Evolutionary conservation across 2,329 filamentous ascomycete species (phyloP).

Genomic region (Fusarium tanahbumbuense): DNA sequence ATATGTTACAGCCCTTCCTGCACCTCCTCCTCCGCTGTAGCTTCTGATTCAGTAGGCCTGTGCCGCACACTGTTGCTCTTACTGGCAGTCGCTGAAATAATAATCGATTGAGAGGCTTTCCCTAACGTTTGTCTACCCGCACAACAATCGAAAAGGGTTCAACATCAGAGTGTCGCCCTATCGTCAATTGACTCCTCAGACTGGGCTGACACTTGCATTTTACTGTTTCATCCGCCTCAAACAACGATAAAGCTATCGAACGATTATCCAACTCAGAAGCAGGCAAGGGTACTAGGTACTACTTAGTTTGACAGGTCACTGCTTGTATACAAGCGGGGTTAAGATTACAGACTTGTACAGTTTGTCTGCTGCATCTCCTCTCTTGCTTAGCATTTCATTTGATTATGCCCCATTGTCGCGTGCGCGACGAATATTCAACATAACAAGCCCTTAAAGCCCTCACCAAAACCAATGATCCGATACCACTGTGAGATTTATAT

Average conservation of each 20-base stretch:
- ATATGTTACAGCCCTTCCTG: background rate
- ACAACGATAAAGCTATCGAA: background rate
- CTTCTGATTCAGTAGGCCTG: background rate
- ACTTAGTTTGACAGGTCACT: background rate
- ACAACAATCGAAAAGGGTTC: background rate
- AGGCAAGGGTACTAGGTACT: background rate
- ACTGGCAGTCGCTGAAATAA: background rate
- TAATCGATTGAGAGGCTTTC: background rate
- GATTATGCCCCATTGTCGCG: background rate
- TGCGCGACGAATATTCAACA: background rate
- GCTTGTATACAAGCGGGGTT: background rate
- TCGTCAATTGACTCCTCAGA: slow-evolving; percentile 5
- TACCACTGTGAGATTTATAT: background rate
- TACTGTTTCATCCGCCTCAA: background rate
- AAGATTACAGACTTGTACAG: background rate
- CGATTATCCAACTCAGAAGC: background rate
- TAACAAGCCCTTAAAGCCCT: background rate
- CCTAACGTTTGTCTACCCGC: background rate
- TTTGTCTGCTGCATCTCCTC: background rate
- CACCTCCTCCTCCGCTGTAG: background rate
- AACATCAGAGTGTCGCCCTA: slow-evolving; percentile 1
- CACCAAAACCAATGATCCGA: background rate
- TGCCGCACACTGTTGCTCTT: slow-evolving; percentile 13
- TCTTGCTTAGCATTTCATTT: background rate
- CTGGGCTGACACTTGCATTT: slow-evolving; percentile 36